phyloP scores from a whole-genome alignment of 2,329 filamentous ascomycete genomes.

The Pezicula rhizophila region DNA sequence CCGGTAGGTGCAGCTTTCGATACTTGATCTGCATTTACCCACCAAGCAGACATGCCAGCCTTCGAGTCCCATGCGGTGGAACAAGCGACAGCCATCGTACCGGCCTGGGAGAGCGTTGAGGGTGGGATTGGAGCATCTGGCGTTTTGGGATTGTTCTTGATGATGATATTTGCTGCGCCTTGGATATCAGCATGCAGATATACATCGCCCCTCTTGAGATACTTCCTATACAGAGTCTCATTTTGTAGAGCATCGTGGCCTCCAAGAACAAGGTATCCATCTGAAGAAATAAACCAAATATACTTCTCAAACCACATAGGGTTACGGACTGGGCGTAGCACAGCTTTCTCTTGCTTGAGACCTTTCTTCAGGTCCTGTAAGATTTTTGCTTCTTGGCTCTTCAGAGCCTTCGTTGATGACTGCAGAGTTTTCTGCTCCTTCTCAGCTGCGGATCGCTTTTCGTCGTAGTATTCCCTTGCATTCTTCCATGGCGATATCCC shows the following conservation, averaged over 20 bases:
- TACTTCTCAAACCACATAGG: slow-evolving; percentile 98
- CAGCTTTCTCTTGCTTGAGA: slow-evolving; percentile 84
- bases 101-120: slow-evolving; percentile 85
- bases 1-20: slow-evolving; percentile 77
- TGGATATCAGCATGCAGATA: slow-evolving; percentile 88
- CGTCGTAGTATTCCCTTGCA: slow-evolving; percentile 84
- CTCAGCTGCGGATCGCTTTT: slow-evolving; percentile 74
- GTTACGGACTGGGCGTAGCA: slow-evolving; percentile 75
- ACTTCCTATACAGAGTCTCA: slow-evolving; percentile 82
- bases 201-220: slow-evolving; percentile 82
- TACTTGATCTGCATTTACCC: slow-evolving; percentile 86
- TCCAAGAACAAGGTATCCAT: slow-evolving; percentile 86
- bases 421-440: slow-evolving; percentile 84
- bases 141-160: slow-evolving; percentile 78
- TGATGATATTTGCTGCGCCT: slow-evolving; percentile 76
- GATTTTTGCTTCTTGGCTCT: slow-evolving; percentile 87
- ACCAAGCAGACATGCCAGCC: slow-evolving; percentile 92
- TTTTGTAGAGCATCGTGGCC: slow-evolving; percentile 86
- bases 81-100: slow-evolving; percentile 74
- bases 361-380: slow-evolving; percentile 77
- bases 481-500: slow-evolving; percentile 80
- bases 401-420: slow-evolving; percentile 76
- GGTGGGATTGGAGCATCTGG: slow-evolving; percentile 85
- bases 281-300: slow-evolving; percentile 88
- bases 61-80: slow-evolving; percentile 95